Evolutionary conservation across 345 rosid genomes (phyloP).

Genomic region (Eucalyptus tenuipes): DNA sequence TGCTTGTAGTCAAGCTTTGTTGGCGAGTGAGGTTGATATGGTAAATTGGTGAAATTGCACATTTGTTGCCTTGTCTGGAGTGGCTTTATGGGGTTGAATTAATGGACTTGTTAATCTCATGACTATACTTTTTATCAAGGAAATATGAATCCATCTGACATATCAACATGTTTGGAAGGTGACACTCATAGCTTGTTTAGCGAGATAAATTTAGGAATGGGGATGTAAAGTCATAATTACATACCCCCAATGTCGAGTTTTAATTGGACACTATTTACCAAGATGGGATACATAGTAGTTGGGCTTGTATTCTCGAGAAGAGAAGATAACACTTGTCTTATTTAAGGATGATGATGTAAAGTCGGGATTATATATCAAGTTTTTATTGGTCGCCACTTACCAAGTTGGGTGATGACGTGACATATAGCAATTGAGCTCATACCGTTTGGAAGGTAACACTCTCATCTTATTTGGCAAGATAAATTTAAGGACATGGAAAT

Average conservation of each 20-base stretch:
- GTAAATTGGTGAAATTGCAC: background rate
- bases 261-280: background rate
- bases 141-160: fast-evolving
- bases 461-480: background rate
- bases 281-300: background rate
- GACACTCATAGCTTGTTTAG: fast-evolving
- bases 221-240: background rate
- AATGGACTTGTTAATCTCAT: background rate
- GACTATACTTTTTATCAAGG: background rate
- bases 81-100: background rate
- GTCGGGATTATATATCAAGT: background rate
- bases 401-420: background rate
- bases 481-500: background rate
- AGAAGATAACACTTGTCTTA: background rate
- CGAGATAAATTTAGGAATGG: background rate
- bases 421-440: background rate
- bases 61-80: background rate
- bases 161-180: background rate
- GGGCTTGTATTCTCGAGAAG: background rate
- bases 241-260: background rate
- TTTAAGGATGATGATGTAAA: background rate
- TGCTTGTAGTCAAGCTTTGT: background rate
- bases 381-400: background rate
- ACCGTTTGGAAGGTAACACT: background rate
- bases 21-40: fast-evolving